A percentile compares a stretch with the other conserved stretches of the same genome.
These are phyloP conservation scores for Erysiphe neolycopersici DNA, from an alignment of 2,329 filamentous ascomycete genomes.

Conservation along the genomic window DNA sequence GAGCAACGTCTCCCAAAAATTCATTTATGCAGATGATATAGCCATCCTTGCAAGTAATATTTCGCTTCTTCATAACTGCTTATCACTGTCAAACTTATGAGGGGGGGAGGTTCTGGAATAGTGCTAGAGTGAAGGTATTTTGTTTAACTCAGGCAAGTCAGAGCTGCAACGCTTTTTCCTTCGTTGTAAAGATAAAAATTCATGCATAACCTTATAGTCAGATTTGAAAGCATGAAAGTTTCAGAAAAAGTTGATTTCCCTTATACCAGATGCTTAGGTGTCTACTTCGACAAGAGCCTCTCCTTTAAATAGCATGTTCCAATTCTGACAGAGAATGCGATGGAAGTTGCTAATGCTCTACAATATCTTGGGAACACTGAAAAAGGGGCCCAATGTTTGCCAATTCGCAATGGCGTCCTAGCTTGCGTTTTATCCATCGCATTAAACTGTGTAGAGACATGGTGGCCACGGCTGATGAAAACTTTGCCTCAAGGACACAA, in stretches of 20 bases:
- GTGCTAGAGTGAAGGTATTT: not conserved
- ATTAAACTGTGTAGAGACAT: too few species aligned
- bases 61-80: not conserved
- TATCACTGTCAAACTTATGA: not conserved
- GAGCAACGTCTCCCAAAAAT: not conserved
- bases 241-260: not conserved
- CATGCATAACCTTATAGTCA: not conserved
- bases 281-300: not conserved
- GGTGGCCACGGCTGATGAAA: too few species aligned
- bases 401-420: not conserved
- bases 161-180: not conserved
- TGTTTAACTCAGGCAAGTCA: not conserved
- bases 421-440: not conserved
- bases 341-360: not conserved
- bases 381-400: not conserved
- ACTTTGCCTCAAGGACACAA: too few species aligned
- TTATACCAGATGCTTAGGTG: not conserved
- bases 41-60: not conserved
- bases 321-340: not conserved
- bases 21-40: not conserved
- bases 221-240: not conserved
- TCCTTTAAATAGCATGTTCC: not conserved
- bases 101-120: not conserved
- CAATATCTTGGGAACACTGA: not conserved
- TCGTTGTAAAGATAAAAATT: not conserved